Evolutionary conservation across 345 rosid genomes (phyloP).

Genomic region (Tarenaya hassleriana): DNA sequence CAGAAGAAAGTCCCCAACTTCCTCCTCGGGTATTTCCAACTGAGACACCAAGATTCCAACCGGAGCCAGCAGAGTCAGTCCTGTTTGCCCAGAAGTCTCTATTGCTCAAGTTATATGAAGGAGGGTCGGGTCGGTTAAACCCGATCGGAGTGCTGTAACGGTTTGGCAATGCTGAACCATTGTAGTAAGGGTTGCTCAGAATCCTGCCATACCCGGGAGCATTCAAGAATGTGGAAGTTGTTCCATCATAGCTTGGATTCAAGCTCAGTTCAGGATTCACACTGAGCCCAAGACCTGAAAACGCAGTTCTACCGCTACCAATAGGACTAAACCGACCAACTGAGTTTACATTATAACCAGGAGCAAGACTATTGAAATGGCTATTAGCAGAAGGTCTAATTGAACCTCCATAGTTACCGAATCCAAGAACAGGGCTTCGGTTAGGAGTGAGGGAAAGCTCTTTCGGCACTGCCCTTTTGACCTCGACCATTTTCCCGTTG

Average conservation of each 20-base stretch:
- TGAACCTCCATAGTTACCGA: constrained; percentile 44
- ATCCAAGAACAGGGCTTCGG: constrained; percentile 68
- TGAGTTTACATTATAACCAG: constrained; percentile 57
- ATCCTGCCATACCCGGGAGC: constrained; percentile 61
- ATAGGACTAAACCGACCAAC: constrained; percentile 80
- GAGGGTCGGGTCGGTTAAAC: constrained; percentile 47
- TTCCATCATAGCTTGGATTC: constrained; percentile 51
- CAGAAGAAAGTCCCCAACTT: constrained; percentile 60
- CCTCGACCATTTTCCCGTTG: constrained; percentile 97
- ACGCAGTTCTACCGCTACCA: constrained; percentile 51
- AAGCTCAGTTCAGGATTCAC: constrained; percentile 65
- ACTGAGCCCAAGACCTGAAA: constrained; percentile 58
- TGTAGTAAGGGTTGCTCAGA: constrained; percentile 44
- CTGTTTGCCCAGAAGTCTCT: constrained; percentile 86
- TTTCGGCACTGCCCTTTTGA: constrained; percentile 94
- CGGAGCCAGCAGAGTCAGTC: constrained; percentile 45
- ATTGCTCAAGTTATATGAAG: constrained; percentile 46
- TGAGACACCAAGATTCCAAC: constrained; percentile 52
- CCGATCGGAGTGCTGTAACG: constrained; percentile 70
- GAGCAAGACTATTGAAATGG: constrained; percentile 64
- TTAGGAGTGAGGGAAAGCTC: constrained; percentile 62
- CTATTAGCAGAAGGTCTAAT: constrained; percentile 50
- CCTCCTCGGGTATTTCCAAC: constrained; percentile 60
- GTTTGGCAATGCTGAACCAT: constrained; percentile 44
- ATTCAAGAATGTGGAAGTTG: constrained; percentile 36